Evolutionary conservation across 1,284 basidiomycete species (phyloP).

Genomic region (Rhodotorula sp.): DNA sequence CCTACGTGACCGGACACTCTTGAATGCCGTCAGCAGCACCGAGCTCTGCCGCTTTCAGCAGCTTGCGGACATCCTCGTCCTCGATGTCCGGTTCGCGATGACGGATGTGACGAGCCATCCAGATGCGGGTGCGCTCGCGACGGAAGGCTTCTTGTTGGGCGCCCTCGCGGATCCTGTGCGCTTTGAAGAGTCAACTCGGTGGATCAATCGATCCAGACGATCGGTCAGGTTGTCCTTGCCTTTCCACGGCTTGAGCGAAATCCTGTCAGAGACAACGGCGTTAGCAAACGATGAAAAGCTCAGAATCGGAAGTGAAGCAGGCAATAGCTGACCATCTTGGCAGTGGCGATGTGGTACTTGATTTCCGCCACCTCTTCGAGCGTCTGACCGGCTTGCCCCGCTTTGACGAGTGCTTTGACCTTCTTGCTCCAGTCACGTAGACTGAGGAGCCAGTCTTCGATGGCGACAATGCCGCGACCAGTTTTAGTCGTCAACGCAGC

Average conservation of each 20-base stretch:
- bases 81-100: conserved; percentile 23
- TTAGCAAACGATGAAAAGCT: not conserved
- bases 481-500: conserved; percentile 26
- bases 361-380: conserved; percentile 29
- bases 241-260: conserved; percentile 33
- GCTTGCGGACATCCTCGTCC: conserved; percentile 18
- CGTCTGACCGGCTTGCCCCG: conserved; percentile 11
- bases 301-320: not conserved
- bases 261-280: conserved; percentile 9
- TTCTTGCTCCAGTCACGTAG: conserved; percentile 23
- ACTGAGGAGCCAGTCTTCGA: conserved; percentile 29
- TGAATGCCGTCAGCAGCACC: conserved; percentile 28
- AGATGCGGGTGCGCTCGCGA: conserved; percentile 20
- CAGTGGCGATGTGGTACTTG: conserved; percentile 29
- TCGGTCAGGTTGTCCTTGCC: not conserved
- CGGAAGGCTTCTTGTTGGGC: conserved; percentile 25
- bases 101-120: conserved; percentile 34
- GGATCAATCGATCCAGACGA: not conserved
- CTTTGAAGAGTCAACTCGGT: not conserved
- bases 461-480: conserved; percentile 22
- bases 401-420: conserved; percentile 22
- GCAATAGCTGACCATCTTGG: conserved; percentile 14
- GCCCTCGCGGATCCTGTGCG: conserved; percentile 28
- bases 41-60: conserved; percentile 32
- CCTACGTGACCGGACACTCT: conserved; percentile 21